Percentiles rank a stretch among this genome's conserved stretches.
These are phyloP conservation scores for Umbelopsis sp. DNA, from an alignment of 371 early-diverging fungal genomes.

Conservation along the genomic window DNA sequence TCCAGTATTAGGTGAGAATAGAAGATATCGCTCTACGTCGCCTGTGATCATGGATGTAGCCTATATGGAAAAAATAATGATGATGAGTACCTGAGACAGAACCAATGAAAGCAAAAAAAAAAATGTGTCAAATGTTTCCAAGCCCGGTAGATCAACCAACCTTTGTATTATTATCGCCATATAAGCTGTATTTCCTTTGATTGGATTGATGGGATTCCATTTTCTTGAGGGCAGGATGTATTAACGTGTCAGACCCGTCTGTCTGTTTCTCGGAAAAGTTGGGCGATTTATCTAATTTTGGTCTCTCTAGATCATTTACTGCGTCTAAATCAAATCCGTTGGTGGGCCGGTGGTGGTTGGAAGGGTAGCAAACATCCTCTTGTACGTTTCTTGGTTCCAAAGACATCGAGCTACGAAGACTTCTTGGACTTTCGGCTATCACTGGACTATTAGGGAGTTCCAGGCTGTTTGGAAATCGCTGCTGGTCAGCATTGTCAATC, in stretches of 20 bases:
- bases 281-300: not conserved
- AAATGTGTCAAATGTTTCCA: too few species aligned
- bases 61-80: not conserved
- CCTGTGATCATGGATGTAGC: not conserved
- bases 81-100: not conserved
- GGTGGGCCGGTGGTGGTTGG: not conserved
- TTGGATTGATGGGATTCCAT: conserved; percentile 1
- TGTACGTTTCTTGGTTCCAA: conserved; percentile 8
- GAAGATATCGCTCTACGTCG: not conserved
- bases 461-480: conserved; percentile 6
- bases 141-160: not conserved
- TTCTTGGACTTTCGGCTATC: not conserved
- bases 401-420: not conserved
- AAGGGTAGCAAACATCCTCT: conserved; percentile 11
- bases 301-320: conserved; percentile 10
- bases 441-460: not conserved
- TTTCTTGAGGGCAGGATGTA: not conserved
- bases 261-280: not conserved
- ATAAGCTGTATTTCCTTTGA: conserved; percentile 3
- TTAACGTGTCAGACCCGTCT: not conserved
- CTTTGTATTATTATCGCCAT: conserved; percentile 8
- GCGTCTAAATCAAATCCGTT: not conserved
- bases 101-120: too few species aligned
- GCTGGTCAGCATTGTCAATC: not conserved
- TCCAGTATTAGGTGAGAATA: conserved; percentile 6